Percentiles rank a stretch among this genome's conserved stretches.
Evolutionary conservation across 1,284 basidiomycete species (phyloP).

Genomic region (Microbotryomycetes sp.): DNA sequence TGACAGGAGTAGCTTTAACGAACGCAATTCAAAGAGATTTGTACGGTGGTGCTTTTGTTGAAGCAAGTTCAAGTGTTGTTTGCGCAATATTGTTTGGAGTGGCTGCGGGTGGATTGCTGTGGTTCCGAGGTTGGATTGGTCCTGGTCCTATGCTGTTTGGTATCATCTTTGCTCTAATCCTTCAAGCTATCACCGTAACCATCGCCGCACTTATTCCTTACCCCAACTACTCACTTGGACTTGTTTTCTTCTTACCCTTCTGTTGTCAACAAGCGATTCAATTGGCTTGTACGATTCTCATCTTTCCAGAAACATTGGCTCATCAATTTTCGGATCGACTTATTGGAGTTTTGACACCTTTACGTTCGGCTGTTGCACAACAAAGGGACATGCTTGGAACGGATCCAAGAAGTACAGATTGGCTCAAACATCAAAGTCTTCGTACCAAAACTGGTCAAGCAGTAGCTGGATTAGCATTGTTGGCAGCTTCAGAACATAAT

Average conservation of each 20-base stretch:
- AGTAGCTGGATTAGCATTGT: constrained; percentile 15
- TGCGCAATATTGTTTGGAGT: constrained; percentile 25
- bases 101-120: constrained; percentile 22
- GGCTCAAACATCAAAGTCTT: constrained; percentile 25
- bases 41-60: constrained; percentile 25
- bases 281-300: constrained; percentile 27
- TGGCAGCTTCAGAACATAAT: constrained; percentile 23
- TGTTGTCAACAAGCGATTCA: constrained; percentile 23
- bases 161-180: constrained; percentile 13
- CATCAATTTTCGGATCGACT: constrained; percentile 33
- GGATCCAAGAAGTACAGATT: constrained; percentile 24
- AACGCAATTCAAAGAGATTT: constrained; percentile 9
- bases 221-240: constrained; percentile 25
- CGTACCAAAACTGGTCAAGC: constrained; percentile 10
- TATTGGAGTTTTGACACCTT: constrained; percentile 22
- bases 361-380: constrained; percentile 12
- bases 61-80: constrained; percentile 14
- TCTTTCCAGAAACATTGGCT: constrained; percentile 33
- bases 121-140: constrained; percentile 4
- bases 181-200: constrained; percentile 23
- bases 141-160: not conserved
- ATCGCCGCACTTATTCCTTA: constrained; percentile 28
- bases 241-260: constrained; percentile 32
- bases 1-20: constrained; percentile 5
- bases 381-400: constrained; percentile 25